Base-by-base conservation (phyloP, 2,329 filamentous ascomycete genomes). In the Berkeleyomyces basicola region DNA sequence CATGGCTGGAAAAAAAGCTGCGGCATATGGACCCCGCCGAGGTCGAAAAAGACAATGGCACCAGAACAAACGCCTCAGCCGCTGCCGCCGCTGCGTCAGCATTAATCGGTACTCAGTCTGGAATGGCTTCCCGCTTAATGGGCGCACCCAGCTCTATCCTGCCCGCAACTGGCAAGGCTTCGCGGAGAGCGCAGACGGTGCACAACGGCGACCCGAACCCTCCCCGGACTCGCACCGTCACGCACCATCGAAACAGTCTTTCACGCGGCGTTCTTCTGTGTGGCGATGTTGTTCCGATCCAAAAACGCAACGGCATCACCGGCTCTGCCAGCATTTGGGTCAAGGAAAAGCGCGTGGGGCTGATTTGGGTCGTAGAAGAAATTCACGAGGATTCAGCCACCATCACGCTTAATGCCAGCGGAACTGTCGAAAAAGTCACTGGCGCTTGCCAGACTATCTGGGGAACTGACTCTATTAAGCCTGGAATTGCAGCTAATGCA, bases 311-410 rank as follows among this genome's bases (percentile, higher is more conserved):
- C 69, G 93, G 93, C 3, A 82, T 86, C 9, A 92, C 86, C 3
- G 93, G 93, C 1, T 91, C 93, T 64, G 93, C 93, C 44, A 97
- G 91, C 73, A 76, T 99, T 46, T 99, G 93, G 93, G 93, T 99
- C 3, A 99, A 99, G 76, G 93, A 99, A 73, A 99, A 99, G 74
- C 83, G 86, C 58, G 85, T 90, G 61, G 91, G 92, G 7, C 75
- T 99, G 65, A 97, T 99, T 65, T 99, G 93, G 93, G 93, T 99
- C 7, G 75, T 99, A 1, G 93, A 99, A 72, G 93, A 99, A 74
- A 97, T 99, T 65, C 89, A 92, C 62, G 93, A 99, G 73, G 91
- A 99, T 71, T 85, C 93, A 46, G 90, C 88, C 3, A 82, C 83
- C 65, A 74, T 99, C 51, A 80, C 78, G 9, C 79, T 95, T 23